A percentile compares a stretch with the other conserved stretches of the same genome.
These are phyloP conservation scores for Bryoerythrophyllum caledonicum DNA, from an alignment of 225 moss, liverwort and hornwort genomes.

Conservation along the genomic window DNA sequence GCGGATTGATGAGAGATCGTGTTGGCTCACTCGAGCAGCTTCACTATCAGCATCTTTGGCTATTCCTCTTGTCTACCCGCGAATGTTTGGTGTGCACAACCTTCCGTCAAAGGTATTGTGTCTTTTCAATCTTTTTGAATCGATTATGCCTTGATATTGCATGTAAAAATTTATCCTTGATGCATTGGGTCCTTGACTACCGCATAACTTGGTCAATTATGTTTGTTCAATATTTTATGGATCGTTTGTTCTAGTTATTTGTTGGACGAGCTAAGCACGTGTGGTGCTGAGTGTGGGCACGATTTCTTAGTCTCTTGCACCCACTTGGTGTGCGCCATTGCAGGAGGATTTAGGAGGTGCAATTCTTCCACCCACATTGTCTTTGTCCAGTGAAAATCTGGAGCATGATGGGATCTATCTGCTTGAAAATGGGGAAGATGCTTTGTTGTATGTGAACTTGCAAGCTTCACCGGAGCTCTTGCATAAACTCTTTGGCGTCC, in stretches of 20 bases:
- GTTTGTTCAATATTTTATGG: background rate
- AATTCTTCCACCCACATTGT: conserved; percentile 76
- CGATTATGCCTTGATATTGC: background rate
- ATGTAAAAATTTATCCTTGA: background rate
- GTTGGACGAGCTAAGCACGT: background rate
- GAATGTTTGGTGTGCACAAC: conserved; percentile 86
- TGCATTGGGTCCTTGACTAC: background rate
- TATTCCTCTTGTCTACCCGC: conserved; percentile 92
- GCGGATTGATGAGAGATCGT: conserved; percentile 92
- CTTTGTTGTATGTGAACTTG: conserved; percentile 75
- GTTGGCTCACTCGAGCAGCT: conserved; percentile 87
- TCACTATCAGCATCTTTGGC: conserved; percentile 84
- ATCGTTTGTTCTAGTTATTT: background rate
- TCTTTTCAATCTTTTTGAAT: background rate
- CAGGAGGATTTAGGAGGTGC: conserved; percentile 76
- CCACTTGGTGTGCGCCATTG: background rate
- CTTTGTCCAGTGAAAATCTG: conserved; percentile 92
- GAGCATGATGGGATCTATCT: conserved; percentile 92
- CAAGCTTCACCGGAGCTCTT: conserved; percentile 74
- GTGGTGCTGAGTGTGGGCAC: background rate
- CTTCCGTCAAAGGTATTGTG: conserved; percentile 60
- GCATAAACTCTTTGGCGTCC: conserved; percentile 78
- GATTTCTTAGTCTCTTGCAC: background rate
- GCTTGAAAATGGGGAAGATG: conserved; percentile 96
- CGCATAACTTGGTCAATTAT: background rate